A percentile compares a stretch with the other conserved stretches of the same genome.
phyloP scores from a whole-genome alignment of 257 asterid species.

The Przewalskia tangutica region DNA sequence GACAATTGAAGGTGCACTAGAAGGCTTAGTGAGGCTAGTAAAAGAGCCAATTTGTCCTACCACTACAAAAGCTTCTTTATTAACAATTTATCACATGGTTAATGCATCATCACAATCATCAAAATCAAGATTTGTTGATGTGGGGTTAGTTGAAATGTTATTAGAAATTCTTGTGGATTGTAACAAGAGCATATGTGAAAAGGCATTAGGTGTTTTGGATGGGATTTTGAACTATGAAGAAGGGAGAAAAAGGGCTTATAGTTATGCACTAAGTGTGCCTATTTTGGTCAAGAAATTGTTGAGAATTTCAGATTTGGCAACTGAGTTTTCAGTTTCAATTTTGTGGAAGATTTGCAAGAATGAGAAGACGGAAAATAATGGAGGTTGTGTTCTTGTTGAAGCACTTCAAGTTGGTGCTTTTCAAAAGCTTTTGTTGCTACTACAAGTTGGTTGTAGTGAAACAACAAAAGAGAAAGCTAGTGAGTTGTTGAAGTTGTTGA shows the following conservation, averaged over 20 bases:
- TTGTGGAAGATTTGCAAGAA: conserved; percentile 24
- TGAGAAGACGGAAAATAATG: neutral
- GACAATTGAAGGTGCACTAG: conserved; percentile 20
- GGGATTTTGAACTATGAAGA: conserved; percentile 28
- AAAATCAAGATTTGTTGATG: conserved; percentile 8
- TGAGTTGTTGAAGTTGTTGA: conserved; percentile 35
- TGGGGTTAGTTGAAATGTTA: conserved; percentile 26
- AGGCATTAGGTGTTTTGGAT: conserved; percentile 40
- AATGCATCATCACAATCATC: neutral
- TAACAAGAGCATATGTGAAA: conserved; percentile 40
- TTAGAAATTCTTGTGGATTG: conserved; percentile 34
- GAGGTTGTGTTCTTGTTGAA: conserved; percentile 13
- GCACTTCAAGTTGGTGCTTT: conserved; percentile 45
- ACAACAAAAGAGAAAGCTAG: conserved; percentile 37
- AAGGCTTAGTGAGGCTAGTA: conserved; percentile 27
- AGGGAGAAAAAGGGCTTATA: conserved; percentile 29
- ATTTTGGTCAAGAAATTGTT: conserved; percentile 44
- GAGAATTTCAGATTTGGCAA: conserved; percentile 39
- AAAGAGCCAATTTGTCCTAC: conserved; percentile 39
- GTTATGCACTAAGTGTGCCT: conserved; percentile 31
- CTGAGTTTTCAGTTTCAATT: conserved; percentile 40
- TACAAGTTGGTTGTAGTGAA: conserved; percentile 42
- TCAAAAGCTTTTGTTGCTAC: conserved; percentile 38
- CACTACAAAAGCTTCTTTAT: conserved; percentile 37
- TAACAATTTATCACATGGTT: conserved; percentile 25